Percentiles rank a stretch among this genome's conserved stretches.
phyloP scores from a whole-genome alignment of 805 yeast genomes.

The Candida ulmi region DNA sequence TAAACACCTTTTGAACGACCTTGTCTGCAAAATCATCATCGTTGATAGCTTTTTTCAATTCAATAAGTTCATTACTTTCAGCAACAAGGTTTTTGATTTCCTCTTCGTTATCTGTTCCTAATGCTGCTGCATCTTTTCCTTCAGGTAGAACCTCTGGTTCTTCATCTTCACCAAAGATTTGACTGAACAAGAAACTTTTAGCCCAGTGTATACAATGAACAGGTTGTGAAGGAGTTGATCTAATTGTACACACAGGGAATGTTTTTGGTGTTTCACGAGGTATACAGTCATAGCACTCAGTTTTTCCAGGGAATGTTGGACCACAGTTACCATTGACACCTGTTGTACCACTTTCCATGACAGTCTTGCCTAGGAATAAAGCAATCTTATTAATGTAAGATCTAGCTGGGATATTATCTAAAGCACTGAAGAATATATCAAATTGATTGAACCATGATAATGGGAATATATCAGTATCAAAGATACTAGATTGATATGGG shows the following conservation, averaged over 20 bases:
- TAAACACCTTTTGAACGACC: conserved; percentile 57
- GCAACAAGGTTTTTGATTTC: conserved; percentile 59
- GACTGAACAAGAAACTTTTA: conserved; percentile 79
- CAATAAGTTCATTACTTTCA: conserved; percentile 62
- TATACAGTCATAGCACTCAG: conserved; percentile 93
- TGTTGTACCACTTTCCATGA: conserved; percentile 92
- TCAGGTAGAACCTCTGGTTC: conserved; percentile 22
- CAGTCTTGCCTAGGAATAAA: conserved; percentile 63
- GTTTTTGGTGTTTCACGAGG: conserved; percentile 84
- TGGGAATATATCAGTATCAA: conserved; percentile 68
- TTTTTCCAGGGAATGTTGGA: conserved; percentile 73
- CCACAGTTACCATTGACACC: conserved; percentile 94
- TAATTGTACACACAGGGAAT: conserved; percentile 92
- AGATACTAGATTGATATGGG: conserved; percentile 84
- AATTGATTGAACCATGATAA: conserved; percentile 75
- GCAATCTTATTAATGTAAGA: conserved; percentile 83
- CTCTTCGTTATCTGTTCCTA: conserved; percentile 59
- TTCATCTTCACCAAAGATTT: conserved; percentile 59
- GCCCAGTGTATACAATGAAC: conserved; percentile 98
- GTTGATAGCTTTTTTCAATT: conserved; percentile 35
- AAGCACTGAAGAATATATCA: conserved; percentile 79
- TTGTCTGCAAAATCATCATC: conserved; percentile 29
- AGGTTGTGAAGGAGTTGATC: conserved; percentile 95
- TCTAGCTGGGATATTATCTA: conserved; percentile 91
- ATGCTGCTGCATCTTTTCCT: conserved; percentile 32